Conservation (phyloP, 2,329 filamentous ascomycete species). For the Fusarium stilboides region DNA sequence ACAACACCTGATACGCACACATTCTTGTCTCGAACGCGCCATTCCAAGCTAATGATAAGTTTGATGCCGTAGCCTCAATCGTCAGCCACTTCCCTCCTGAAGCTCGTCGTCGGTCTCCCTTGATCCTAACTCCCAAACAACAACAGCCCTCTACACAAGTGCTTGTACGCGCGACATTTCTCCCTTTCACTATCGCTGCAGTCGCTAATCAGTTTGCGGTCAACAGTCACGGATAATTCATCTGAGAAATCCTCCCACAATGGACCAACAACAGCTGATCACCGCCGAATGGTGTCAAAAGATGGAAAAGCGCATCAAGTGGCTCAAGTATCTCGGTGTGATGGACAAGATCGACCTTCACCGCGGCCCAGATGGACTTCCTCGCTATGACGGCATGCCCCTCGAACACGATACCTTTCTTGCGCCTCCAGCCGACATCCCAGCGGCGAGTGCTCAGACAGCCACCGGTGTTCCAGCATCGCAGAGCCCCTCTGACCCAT, state of each 20-base stretch:
- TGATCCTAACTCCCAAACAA: too few species aligned
- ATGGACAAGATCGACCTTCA: not conserved
- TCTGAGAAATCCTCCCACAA: not conserved
- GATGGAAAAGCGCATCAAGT: not conserved
- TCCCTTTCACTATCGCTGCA: too few species aligned
- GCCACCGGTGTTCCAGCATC: not conserved
- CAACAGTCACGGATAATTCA: too few species aligned
- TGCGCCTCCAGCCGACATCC: not conserved
- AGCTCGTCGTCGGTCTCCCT: too few species aligned
- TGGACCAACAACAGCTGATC: not conserved
- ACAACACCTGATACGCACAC: too few species aligned
- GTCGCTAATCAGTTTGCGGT: not conserved
- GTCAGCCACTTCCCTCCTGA: too few species aligned
- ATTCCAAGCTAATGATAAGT: too few species aligned
- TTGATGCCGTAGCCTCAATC: too few species aligned
- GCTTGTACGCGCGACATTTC: too few species aligned
- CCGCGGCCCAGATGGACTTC: not conserved
- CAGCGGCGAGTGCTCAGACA: not conserved
- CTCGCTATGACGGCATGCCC: not conserved
- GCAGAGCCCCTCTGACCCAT: not conserved
- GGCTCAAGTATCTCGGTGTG: not conserved
- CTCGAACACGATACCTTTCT: not conserved
- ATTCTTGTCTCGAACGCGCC: too few species aligned
- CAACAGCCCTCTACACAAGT: too few species aligned
- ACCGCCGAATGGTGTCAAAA: not conserved